Evolutionary conservation across 2,329 filamentous ascomycete genomes (phyloP), one percentile per base, ranked within the genome.

Genomic region (Blastomyces percursus): DNA sequence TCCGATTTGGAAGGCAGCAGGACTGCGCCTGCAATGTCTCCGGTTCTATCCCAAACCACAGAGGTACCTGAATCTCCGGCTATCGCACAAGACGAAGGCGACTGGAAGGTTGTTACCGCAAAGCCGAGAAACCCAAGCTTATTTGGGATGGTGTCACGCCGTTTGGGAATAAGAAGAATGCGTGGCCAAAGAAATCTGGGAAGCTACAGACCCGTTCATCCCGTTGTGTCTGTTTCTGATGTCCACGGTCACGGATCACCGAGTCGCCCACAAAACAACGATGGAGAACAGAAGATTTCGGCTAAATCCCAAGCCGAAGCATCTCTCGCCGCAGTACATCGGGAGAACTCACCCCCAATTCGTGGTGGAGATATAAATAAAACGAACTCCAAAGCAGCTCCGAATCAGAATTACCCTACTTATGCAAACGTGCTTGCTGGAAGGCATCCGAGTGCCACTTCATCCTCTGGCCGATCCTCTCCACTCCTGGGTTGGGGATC

Each of bases 271-370:
- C n/a, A 61, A 62, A 19, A 42, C 66, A 51, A 66, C 63, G 40
- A 67, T 64, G 51, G 62, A 60, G 21, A 64, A 61, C 40, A 68
- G 61, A 62, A 70, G 61, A 61, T 61, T 30, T 70, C 71, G 32
- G 66, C 62, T 50, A 64, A 64, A 35, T 77, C 76, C 2, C 72
- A 73, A 35, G 77, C 77, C 3, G 73, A 75, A 38, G 71, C 71
- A 62, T 71, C 74, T 16, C 67, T 79, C 6, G 69, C 73, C 6
- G 71, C 75, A 0, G 71, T 78, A 19, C 75, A 77, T 52, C 69
- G 71, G 42, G 69, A 69, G 6, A 77, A 72, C 60, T 71, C 72
- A n/a, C 68, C 73, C 2, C 67, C 70, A 40, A 63, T 69, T 24
- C 67, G 66, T 54, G 54, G 62, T 64, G 64, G 69, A 63, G 55